These are phyloP conservation scores for Magnusiomyces fungicola DNA, from an alignment of 1,139 yeast genomes.

Conservation along the genomic window DNA sequence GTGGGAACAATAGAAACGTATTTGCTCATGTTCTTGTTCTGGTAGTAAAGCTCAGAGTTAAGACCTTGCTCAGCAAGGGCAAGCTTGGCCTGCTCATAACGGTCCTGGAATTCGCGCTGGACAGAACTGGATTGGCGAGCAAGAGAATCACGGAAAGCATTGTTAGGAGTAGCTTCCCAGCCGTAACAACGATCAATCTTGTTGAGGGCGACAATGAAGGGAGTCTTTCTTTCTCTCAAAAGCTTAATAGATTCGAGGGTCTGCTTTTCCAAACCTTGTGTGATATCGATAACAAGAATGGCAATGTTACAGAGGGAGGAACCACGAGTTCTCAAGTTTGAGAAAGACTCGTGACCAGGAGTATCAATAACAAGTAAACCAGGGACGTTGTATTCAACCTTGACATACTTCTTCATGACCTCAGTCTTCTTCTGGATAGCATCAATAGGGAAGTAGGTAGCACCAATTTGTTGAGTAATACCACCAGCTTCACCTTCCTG, in stretches of 20 bases:
- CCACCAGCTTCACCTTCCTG: constrained; percentile 99
- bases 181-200: constrained; percentile 95
- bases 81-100: constrained; percentile 77
- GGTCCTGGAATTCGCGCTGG: constrained; percentile 83
- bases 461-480: constrained; percentile 99
- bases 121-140: constrained; percentile 76
- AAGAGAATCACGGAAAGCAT: constrained; percentile 91
- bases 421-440: constrained; percentile 87
- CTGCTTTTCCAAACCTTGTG: constrained; percentile 99
- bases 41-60: constrained; percentile 92
- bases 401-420: constrained; percentile 82
- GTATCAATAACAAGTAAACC: constrained; percentile 95
- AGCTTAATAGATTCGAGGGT: constrained; percentile 89
- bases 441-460: constrained; percentile 96
- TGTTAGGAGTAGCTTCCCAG: constrained; percentile 86
- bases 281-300: constrained; percentile 92
- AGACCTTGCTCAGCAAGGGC: constrained; percentile 97
- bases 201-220: constrained; percentile 92
- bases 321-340: constrained; percentile 97
- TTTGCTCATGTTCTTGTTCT: constrained; percentile 87
- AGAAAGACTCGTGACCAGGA: constrained; percentile 99
- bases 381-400: constrained; percentile 81
- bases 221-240: constrained; percentile 94
- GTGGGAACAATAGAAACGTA: constrained; percentile 97
- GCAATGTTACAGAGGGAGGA: constrained; percentile 98